phyloP scores from a whole-genome alignment of 352 stramenopile species.

The Pythium periplocum region DNA sequence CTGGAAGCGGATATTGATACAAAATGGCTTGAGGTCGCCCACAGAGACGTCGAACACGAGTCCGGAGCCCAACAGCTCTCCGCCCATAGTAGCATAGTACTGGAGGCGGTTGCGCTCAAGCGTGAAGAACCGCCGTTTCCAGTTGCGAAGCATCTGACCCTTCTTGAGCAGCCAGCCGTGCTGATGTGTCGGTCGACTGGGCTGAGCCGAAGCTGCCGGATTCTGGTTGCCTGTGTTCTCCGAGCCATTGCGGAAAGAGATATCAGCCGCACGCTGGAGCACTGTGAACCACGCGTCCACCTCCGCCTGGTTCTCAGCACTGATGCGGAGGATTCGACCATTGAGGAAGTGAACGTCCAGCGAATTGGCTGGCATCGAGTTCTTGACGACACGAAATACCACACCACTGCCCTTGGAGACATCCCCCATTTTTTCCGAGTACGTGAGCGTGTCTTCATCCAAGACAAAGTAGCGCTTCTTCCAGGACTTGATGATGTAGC shows the following conservation, averaged over 20 bases:
- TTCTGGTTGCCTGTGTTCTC: not conserved
- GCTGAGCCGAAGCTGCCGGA: not conserved
- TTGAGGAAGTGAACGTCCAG: slow-evolving; percentile 44
- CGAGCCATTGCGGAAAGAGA: slow-evolving; percentile 1
- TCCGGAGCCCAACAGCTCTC: slow-evolving; percentile 48
- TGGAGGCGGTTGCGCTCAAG: slow-evolving; percentile 55
- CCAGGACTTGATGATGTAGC: slow-evolving; percentile 37
- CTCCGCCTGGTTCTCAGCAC: slow-evolving; percentile 34
- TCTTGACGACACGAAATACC: slow-evolving; percentile 43
- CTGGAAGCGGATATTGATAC: slow-evolving; percentile 65
- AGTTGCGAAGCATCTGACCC: slow-evolving; percentile 77
- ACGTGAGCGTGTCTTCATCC: slow-evolving; percentile 37
- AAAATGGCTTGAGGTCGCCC: slow-evolving; percentile 53
- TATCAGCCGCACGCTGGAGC: slow-evolving; percentile 14
- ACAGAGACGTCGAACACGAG: slow-evolving; percentile 62
- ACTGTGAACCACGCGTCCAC: slow-evolving; percentile 44
- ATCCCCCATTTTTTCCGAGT: slow-evolving; percentile 44
- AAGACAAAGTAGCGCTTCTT: slow-evolving; percentile 70
- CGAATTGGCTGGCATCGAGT: slow-evolving; percentile 21
- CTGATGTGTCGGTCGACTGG: not conserved
- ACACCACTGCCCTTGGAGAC: slow-evolving; percentile 31
- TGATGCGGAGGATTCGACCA: slow-evolving; percentile 42
- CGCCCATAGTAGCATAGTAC: slow-evolving; percentile 40
- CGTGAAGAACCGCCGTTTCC: slow-evolving; percentile 79
- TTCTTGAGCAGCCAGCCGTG: slow-evolving; percentile 77